These are phyloP conservation scores for Yamadazyma spencermartinsiae DNA, from an alignment of 1,139 yeast genomes.

Conservation along the genomic window DNA sequence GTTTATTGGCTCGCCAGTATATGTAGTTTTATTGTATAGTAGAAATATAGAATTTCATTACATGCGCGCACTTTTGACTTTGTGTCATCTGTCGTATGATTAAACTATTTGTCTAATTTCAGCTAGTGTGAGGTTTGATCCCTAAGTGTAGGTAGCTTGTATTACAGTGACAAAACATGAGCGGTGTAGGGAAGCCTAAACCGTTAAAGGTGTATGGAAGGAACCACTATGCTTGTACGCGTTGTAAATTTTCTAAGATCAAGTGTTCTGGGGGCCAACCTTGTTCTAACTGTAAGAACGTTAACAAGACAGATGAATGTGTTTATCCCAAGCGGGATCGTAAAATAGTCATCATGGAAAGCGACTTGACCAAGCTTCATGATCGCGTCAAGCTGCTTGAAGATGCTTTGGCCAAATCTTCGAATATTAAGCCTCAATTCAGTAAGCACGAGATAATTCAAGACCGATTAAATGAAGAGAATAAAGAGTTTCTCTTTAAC, in stretches of 20 bases:
- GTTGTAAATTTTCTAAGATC: conserved; percentile 40
- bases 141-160: too few species aligned
- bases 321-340: conserved; percentile 51
- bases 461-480: conserved; percentile 13
- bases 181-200: conserved; percentile 26
- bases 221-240: conserved; percentile 42
- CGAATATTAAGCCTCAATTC: conserved; percentile 1
- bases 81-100: too few species aligned
- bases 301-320: conserved; percentile 38
- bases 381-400: conserved; percentile 41
- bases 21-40: conserved; percentile 1
- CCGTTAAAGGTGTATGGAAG: conserved; percentile 45
- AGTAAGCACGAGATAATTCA: conserved; percentile 8
- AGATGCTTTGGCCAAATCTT: conserved; percentile 5
- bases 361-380: conserved; percentile 46
- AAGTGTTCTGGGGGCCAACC: conserved; percentile 48
- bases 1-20: too few species aligned
- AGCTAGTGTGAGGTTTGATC: background rate
- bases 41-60: background rate
- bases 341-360: conserved; percentile 52
- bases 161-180: background rate
- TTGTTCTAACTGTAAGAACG: conserved; percentile 39
- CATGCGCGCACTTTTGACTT: too few species aligned
- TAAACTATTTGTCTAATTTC: too few species aligned
- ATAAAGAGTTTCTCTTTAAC: conserved; percentile 15